phyloP scores from a whole-genome alignment of 2,329 filamentous ascomycete genomes.

The Ambrosiella beaveri region DNA sequence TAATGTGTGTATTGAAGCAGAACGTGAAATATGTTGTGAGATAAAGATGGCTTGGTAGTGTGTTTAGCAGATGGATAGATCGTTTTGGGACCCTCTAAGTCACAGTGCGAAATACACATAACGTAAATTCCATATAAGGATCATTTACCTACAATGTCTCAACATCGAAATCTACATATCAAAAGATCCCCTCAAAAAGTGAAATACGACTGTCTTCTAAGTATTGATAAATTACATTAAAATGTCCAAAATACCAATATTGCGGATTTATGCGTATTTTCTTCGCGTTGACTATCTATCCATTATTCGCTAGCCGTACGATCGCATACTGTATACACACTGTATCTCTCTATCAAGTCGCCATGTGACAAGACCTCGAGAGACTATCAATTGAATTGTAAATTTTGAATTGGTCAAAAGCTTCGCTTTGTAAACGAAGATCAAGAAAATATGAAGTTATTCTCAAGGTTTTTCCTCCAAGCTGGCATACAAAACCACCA shows the following conservation, averaged over 20 bases:
- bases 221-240: too few species aligned
- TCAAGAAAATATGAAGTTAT: too few species aligned
- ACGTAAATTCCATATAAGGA: too few species aligned
- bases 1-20: neutral
- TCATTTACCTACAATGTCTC: too few species aligned
- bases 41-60: neutral
- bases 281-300: neutral
- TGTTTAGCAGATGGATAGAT: neutral
- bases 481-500: neutral
- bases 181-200: too few species aligned
- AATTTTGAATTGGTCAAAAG: too few species aligned
- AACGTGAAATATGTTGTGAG: neutral
- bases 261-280: neutral
- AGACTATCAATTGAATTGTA: neutral
- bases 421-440: too few species aligned
- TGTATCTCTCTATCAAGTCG: neutral
- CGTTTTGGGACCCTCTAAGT: neutral
- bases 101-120: neutral
- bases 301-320: neutral
- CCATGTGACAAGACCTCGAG: neutral
- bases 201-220: too few species aligned
- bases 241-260: too few species aligned
- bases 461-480: neutral
- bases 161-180: too few species aligned
- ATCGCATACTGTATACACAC: conserved; percentile 5